phyloP scores from a whole-genome alignment of 2,329 filamentous ascomycete genomes.

The Nothophoma quercina region DNA sequence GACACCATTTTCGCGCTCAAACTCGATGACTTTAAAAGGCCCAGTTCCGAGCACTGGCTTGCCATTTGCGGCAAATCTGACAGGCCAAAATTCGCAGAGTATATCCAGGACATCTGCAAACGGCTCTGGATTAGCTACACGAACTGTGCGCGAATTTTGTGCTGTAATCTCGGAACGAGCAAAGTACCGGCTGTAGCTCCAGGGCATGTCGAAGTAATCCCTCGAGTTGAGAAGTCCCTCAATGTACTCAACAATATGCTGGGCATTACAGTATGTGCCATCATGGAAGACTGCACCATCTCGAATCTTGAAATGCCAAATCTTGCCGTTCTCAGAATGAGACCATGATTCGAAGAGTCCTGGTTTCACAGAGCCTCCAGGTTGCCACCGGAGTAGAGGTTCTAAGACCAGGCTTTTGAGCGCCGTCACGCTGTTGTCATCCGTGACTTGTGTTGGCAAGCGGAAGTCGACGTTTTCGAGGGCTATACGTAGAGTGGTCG shows the following conservation, averaged over 20 bases:
- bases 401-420: not conserved
- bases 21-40: not conserved
- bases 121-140: not conserved
- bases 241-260: not conserved
- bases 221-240: not conserved
- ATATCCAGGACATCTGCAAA: conserved; percentile 1
- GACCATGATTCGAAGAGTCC: not conserved
- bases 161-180: not conserved
- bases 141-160: not conserved
- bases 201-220: conserved; percentile 1
- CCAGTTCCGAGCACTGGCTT: not conserved
- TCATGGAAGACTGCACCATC: not conserved
- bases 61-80: not conserved
- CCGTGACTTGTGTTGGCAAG: not conserved
- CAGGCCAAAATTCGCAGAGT: not conserved
- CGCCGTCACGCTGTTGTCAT: not conserved
- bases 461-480: conserved; percentile 1
- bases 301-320: not conserved
- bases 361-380: not conserved
- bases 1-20: not conserved
- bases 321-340: not conserved
- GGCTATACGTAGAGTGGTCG: not conserved
- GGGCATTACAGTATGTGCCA: not conserved
- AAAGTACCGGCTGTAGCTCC: conserved; percentile 3
- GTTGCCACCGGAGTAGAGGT: not conserved